phyloP scores from a whole-genome alignment of 2,329 filamentous ascomycete genomes.

The Botrytis hyacinthi region DNA sequence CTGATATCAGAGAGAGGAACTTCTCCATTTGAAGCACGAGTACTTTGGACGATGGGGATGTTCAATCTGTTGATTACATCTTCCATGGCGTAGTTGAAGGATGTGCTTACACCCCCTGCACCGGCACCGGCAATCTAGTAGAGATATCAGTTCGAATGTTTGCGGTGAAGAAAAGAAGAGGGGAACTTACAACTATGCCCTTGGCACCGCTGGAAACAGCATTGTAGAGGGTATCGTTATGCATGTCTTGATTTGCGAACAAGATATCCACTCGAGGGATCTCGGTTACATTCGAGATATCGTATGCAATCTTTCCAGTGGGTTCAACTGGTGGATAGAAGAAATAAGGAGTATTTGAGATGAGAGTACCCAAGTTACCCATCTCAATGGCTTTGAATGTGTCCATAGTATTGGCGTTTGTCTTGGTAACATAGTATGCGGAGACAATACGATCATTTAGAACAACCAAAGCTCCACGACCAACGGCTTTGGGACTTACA shows the following conservation, averaged over 20 bases:
- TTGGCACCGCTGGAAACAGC: conserved; percentile 51
- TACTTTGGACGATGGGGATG: conserved; percentile 52
- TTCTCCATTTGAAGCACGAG: conserved; percentile 49
- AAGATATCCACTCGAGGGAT: conserved; percentile 57
- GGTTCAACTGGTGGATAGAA: conserved; percentile 54
- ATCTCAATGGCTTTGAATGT: conserved; percentile 59
- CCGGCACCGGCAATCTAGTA: conserved; percentile 50
- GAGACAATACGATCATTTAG: conserved; percentile 61
- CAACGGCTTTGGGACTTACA: conserved; percentile 44
- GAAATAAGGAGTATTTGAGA: conserved; percentile 58
- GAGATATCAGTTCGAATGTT: not conserved
- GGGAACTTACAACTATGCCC: conserved; percentile 46
- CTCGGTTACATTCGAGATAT: conserved; percentile 39
- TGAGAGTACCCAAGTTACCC: conserved; percentile 56
- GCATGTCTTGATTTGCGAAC: conserved; percentile 54
- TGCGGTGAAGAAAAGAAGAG: not conserved
- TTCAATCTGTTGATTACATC: conserved; percentile 46
- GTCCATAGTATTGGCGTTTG: conserved; percentile 60
- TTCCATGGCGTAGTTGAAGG: conserved; percentile 44
- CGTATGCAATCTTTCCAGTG: conserved; percentile 47
- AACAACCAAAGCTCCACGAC: conserved; percentile 57
- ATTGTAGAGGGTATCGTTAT: conserved; percentile 47
- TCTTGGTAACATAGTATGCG: conserved; percentile 60
- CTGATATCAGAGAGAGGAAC: conserved; percentile 24
- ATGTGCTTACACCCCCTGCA: conserved; percentile 49